These are phyloP conservation scores for Plectosphaerella plurivora DNA, from an alignment of 2,329 filamentous ascomycete species.

Conservation along the genomic window DNA sequence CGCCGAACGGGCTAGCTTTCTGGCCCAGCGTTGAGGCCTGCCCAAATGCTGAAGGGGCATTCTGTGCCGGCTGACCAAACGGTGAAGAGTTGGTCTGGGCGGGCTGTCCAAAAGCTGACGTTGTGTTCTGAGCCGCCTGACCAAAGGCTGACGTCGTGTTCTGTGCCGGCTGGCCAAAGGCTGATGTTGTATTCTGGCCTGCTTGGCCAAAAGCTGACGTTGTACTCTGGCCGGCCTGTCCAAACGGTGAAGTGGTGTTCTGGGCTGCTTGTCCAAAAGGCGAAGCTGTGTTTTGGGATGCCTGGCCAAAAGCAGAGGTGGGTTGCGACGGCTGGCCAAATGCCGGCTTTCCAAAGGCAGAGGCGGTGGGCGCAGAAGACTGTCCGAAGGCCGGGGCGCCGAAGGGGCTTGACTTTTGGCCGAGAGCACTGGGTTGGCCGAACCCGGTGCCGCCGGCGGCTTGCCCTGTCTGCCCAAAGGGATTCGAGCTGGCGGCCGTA, in stretches of 20 bases:
- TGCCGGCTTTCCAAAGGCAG: slow-evolving; percentile 7
- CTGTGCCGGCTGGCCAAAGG: neutral
- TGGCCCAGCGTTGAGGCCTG: slow-evolving; percentile 29
- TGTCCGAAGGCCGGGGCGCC: slow-evolving; percentile 33
- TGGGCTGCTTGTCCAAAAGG: too few relatives aligned
- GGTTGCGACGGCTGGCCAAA: slow-evolving; percentile 33
- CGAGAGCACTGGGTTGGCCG: slow-evolving; percentile 22
- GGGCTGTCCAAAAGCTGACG: slow-evolving; percentile 37
- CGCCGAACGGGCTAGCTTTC: slow-evolving; percentile 21
- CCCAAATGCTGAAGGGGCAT: slow-evolving; percentile 24
- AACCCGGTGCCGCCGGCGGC: slow-evolving; percentile 23
- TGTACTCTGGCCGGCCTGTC: neutral
- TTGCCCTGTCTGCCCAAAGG: slow-evolving; percentile 40
- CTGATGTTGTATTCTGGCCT: too few relatives aligned
- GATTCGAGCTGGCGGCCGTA: slow-evolving; percentile 14
- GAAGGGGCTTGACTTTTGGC: slow-evolving; percentile 22
- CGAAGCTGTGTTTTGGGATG: neutral
- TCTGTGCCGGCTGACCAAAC: slow-evolving; percentile 5
- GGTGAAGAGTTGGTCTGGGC: slow-evolving; percentile 19
- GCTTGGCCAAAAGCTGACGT: too few relatives aligned
- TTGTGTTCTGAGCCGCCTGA: slow-evolving; percentile 2
- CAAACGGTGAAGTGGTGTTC: too few relatives aligned
- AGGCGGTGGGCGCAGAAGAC: slow-evolving; percentile 20
- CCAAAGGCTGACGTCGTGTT: slow-evolving; percentile 6
- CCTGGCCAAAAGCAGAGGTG: slow-evolving; percentile 22